These are phyloP conservation scores for Puccinia hordei DNA, from an alignment of 1,284 basidiomycete genomes.

Conservation along the genomic window DNA sequence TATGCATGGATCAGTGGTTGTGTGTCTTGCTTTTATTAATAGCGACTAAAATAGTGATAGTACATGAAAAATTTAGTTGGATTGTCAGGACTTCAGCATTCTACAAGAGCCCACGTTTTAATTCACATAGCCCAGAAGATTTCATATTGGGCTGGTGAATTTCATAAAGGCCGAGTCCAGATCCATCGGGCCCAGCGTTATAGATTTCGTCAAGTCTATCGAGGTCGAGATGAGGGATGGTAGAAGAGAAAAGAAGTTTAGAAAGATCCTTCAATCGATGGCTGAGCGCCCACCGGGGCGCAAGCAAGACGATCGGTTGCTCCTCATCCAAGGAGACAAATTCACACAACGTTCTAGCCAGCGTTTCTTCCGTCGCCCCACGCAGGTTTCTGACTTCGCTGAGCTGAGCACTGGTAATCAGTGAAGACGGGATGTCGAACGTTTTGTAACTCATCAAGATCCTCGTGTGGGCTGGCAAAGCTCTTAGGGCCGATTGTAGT, in stretches of 20 bases:
- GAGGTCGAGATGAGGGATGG: constrained; percentile 30
- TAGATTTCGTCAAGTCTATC: constrained; percentile 29
- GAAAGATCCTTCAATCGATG: background rate
- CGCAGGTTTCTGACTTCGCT: background rate
- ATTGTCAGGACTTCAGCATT: background rate
- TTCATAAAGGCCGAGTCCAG: constrained; percentile 3
- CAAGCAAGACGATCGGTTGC: background rate
- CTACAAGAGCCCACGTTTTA: background rate
- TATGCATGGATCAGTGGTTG: too few species aligned
- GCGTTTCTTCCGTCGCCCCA: background rate
- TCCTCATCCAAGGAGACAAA: background rate
- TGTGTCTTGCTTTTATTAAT: too few species aligned
- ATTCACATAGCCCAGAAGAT: background rate
- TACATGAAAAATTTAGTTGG: background rate
- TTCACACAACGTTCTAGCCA: background rate
- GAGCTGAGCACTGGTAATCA: constrained; percentile 3
- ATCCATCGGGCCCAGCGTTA: background rate
- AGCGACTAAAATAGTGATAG: background rate
- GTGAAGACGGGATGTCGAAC: constrained; percentile 25
- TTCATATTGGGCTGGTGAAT: background rate
- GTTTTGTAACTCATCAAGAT: constrained; percentile 29
- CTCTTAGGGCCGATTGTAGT: constrained; percentile 1
- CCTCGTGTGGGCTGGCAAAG: background rate
- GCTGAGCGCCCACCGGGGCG: constrained; percentile 13
- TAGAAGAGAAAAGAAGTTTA: background rate